Base-by-base conservation (phyloP, 805 yeast genomes). In the Yarrowia keelungensis region DNA sequence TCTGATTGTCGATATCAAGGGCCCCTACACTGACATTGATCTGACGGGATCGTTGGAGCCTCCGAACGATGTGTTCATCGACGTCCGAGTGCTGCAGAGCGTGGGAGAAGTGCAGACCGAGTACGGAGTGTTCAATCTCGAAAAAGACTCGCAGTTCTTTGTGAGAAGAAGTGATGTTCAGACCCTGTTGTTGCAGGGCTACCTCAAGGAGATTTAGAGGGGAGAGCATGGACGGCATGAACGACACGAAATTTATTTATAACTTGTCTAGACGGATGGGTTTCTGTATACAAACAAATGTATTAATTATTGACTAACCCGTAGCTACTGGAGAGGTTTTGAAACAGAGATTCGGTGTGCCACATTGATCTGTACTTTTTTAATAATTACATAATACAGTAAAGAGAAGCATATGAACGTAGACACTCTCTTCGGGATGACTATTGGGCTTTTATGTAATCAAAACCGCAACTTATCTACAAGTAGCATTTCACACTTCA, bases 91-190 rank as follows among this genome's bases (percentile, higher is more conserved):
- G 8, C 79, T 94, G 65, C 90, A 90, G 76, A 97, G 94, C 74
- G 98, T 97, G 0, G 99, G 99, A 1, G 98, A 95, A 76, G 92
- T 94, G 43, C 97, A 93, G 75, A 95, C 99, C 0, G 99, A 94
- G 76, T 94, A 94, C 74, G 99, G 98, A 26, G 97, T 92, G 3
- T 92, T 95, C 80, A 93, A 93, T 74, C 80, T 95, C 72, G 91
- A 96, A 2, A 94, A 93, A 75, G 94, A 94, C 76, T 90, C 97
- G 2, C 98, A 95, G 75, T 93, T 94, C 75, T 94, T 90, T 75
- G 98, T 94, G 19, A 83, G 99, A 69, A 94, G 91, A 73, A 89
- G 95, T 0, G 99, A 95, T 75, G 99, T 95, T 8, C 98, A 94
- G 75, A 81, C 98, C 65, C 81, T 95, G 70, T 91, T 95, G 43